Conservation (phyloP, 2,329 filamentous ascomycete genomes). For the Alternaria panax region DNA sequence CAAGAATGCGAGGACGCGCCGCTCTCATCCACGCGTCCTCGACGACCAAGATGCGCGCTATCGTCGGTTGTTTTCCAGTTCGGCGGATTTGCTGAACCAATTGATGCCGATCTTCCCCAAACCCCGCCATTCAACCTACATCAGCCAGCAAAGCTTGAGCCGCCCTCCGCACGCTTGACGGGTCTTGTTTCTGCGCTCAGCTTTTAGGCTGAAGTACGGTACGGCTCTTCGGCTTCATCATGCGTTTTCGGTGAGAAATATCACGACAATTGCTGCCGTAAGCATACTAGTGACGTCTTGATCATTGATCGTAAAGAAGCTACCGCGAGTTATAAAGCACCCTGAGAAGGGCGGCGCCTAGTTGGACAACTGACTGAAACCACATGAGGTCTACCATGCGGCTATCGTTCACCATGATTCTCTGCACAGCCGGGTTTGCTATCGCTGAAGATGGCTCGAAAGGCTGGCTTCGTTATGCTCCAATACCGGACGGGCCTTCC, state of each 20-base stretch:
- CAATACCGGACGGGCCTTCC: conserved; percentile 52
- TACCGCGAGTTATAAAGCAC: conserved; percentile 11
- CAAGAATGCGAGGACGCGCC: not conserved
- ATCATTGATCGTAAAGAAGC: not conserved
- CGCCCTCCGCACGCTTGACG: conserved; percentile 14
- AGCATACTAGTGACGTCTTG: conserved; percentile 8
- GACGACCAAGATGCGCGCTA: not conserved
- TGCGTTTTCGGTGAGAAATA: conserved; percentile 4
- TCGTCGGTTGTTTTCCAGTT: not conserved
- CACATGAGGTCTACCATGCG: conserved; percentile 9
- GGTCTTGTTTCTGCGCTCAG: not conserved
- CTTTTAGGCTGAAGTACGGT: conserved; percentile 21
- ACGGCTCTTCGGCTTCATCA: not conserved
- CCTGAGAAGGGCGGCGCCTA: not conserved
- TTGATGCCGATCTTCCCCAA: conserved; percentile 4
- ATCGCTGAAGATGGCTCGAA: conserved; percentile 66
- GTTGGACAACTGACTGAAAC: not conserved
- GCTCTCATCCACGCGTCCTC: not conserved
- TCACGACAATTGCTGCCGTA: conserved; percentile 1
- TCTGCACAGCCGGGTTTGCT: not conserved
- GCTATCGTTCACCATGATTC: conserved; percentile 6
- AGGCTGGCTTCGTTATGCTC: conserved; percentile 71
- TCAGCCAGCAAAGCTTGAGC: conserved; percentile 1
- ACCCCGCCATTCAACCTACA: conserved; percentile 6
- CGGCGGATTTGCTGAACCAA: not conserved